Base-by-base conservation (phyloP, 352 stramenopile genomes). In the Phytophthora sp. region DNA sequence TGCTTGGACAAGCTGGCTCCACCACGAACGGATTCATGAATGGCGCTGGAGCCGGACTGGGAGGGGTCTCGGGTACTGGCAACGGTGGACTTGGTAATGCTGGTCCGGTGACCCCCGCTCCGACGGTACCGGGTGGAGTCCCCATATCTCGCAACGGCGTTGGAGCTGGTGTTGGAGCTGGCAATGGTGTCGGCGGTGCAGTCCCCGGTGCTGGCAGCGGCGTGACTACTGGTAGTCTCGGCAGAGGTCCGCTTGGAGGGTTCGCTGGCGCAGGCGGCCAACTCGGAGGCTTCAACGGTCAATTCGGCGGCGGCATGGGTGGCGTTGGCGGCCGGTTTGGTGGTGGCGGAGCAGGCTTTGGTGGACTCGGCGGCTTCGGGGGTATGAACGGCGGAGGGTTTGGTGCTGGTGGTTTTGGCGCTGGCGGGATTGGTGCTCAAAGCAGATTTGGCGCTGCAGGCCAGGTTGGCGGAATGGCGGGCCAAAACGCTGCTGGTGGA, bases 241-340 rank as follows among this genome's bases (percentile, higher is more conserved):
- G 32, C n/a, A 6, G 12, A 20, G 32, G 11, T 8, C 12, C 11
- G 10, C 32, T 39, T n/a, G 32, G 32, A 39, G 32, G 32, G 1
- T 12, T n/a, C 20, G 6, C 11, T 11, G 32, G 32, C 7, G 13
- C 32, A 20, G 10, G 11, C 8, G 32, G 32, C 15, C n/a, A n/a
- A n/a, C n/a, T n/a, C n/a, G n/a, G n/a, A n/a, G n/a, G n/a, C n/a
- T 44, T 59, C 48, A 45, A 45, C 6, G 38, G 34, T 38, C 38
- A 38, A 11, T 11, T 23, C 12, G 49, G 39, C 21, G 44, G 20
- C 13, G 51, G 51, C 9, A 24, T 32, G 11, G 32, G 42, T 7
- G 30, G 24, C 9, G 15, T n/a, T 8, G 32, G 32, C 8, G 15
- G 12, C 5, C 32, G 7, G 1, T 44, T 54, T 10, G 31, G 28